A percentile compares a stretch with the other conserved stretches of the same genome.
Evolutionary conservation across 2,329 filamentous ascomycete species (phyloP).

Genomic region (Talaromyces sp.): DNA sequence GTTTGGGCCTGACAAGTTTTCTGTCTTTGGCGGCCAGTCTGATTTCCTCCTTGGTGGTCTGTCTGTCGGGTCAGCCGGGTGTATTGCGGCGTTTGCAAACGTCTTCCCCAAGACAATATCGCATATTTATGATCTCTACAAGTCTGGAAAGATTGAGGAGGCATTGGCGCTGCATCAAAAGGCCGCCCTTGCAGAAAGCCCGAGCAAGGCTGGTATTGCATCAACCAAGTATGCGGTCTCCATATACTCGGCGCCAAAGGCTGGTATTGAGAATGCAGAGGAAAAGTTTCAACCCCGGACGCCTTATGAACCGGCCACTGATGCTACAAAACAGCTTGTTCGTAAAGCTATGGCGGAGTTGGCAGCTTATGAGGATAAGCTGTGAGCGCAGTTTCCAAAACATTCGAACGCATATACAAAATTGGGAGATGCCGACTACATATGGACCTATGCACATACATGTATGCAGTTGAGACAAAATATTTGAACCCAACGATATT

Average conservation of each 20-base stretch:
- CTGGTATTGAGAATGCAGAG: slow-evolving; percentile 57
- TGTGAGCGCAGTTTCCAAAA: slow-evolving; percentile 9
- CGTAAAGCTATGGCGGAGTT: slow-evolving; percentile 36
- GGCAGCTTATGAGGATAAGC: slow-evolving; percentile 33
- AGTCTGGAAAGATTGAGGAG: slow-evolving; percentile 52
- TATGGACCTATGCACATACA: no score
- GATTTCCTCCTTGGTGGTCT: slow-evolving; percentile 62
- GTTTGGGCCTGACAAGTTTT: slow-evolving; percentile 54
- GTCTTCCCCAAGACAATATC: slow-evolving; percentile 53
- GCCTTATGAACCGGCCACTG: slow-evolving; percentile 52
- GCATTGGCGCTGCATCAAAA: slow-evolving; percentile 57
- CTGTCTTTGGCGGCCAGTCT: slow-evolving; percentile 66
- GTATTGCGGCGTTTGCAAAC: slow-evolving; percentile 55
- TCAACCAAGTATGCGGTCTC: slow-evolving; percentile 64
- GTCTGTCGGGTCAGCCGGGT: slow-evolving; percentile 49
- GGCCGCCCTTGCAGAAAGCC: slow-evolving; percentile 61
- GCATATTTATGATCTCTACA: slow-evolving; percentile 58
- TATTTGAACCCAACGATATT: no score
- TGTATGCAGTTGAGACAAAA: no score
- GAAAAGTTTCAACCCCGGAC: slow-evolving; percentile 54
- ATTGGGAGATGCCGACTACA: no score
- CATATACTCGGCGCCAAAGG: slow-evolving; percentile 53
- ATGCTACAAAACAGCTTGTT: slow-evolving; percentile 42
- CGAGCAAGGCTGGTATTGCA: slow-evolving; percentile 62
- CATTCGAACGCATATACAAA: background rate